phyloP scores from a whole-genome alignment of 257 asterid genomes.

The Solanum etuberosum region DNA sequence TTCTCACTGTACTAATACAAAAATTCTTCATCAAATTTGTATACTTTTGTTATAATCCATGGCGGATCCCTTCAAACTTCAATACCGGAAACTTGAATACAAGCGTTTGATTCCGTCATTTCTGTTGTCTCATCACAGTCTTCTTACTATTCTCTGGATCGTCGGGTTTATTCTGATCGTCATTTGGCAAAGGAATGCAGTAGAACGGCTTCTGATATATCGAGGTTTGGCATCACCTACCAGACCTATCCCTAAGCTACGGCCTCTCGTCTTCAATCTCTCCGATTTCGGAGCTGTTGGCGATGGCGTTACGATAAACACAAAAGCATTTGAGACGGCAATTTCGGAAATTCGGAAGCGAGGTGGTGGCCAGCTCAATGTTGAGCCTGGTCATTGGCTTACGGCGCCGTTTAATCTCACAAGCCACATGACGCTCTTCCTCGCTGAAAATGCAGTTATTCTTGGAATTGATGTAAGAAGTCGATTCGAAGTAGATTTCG shows the following conservation, averaged over 20 bases:
- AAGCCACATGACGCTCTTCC: slow-evolving; percentile 70
- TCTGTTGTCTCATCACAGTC: slow-evolving; percentile 26
- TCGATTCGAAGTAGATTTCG: background rate
- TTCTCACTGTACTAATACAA: background rate
- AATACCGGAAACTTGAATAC: slow-evolving; percentile 28
- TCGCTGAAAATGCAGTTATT: slow-evolving; percentile 62
- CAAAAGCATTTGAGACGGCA: slow-evolving; percentile 65
- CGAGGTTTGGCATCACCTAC: slow-evolving; percentile 21
- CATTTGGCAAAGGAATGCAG: slow-evolving; percentile 52
- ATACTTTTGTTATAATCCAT: slow-evolving; percentile 9
- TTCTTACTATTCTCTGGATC: slow-evolving; percentile 57
- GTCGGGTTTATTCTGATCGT: slow-evolving; percentile 54
- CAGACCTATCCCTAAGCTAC: slow-evolving; percentile 59
- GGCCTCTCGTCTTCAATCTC: slow-evolving; percentile 50
- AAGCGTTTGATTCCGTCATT: slow-evolving; percentile 26
- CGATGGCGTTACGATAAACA: slow-evolving; percentile 65
- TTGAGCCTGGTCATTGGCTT: slow-evolving; percentile 66
- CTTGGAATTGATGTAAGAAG: slow-evolving; percentile 68
- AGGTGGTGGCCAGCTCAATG: slow-evolving; percentile 95
- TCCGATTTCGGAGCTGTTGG: slow-evolving; percentile 85
- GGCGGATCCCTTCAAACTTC: slow-evolving; percentile 38
- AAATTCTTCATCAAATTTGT: background rate
- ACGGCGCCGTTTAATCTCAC: slow-evolving; percentile 94
- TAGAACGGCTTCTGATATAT: slow-evolving; percentile 23
- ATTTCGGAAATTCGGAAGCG: slow-evolving; percentile 43